A percentile compares a stretch with the other conserved stretches of the same genome.
These are phyloP conservation scores for Ogataea angusta DNA, from an alignment of 805 yeast genomes.

Conservation along the genomic window DNA sequence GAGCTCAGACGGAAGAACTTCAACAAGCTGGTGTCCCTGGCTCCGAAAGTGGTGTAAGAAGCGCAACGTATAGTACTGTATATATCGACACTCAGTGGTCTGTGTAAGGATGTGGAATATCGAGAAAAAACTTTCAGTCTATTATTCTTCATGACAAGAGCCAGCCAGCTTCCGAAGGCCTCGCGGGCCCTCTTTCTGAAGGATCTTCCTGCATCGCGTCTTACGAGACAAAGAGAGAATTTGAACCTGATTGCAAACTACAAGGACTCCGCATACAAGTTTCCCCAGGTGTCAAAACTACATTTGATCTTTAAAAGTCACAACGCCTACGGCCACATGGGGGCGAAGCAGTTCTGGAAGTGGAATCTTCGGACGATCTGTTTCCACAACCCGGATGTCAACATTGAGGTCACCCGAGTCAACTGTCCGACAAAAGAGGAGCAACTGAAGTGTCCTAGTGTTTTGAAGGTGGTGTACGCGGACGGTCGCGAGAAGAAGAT, in stretches of 20 bases:
- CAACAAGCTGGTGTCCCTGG: conserved; percentile 83
- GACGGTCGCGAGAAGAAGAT: conserved; percentile 41
- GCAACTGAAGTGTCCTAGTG: conserved; percentile 42
- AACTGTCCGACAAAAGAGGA: conserved; percentile 41
- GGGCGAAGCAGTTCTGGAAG: conserved; percentile 75
- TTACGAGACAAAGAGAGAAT: conserved; percentile 47
- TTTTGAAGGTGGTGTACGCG: conserved; percentile 38
- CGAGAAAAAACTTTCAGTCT: conserved; percentile 3
- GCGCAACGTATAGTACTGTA: conserved; percentile 1
- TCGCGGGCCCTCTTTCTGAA: conserved; percentile 29
- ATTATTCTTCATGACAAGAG: conserved; percentile 1
- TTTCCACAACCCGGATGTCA: conserved; percentile 75
- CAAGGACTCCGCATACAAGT: conserved; percentile 38
- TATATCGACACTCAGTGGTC: conserved; percentile 1
- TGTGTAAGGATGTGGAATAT: conserved; percentile 6
- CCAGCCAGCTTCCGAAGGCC: conserved; percentile 15
- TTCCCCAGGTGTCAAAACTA: conserved; percentile 39
- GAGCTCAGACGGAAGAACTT: conserved; percentile 81
- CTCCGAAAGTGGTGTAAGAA: conserved; percentile 69
- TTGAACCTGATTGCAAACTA: conserved; percentile 51
- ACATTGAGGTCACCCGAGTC: conserved; percentile 59
- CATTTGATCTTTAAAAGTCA: conserved; percentile 52
- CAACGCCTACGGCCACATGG: conserved; percentile 54
- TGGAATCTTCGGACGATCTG: conserved; percentile 69
- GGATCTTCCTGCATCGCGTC: conserved; percentile 38